A percentile compares a stretch with the other conserved stretches of the same genome.
phyloP scores from a whole-genome alignment of 2,329 filamentous ascomycete genomes.

The Aspergillus intermedius region DNA sequence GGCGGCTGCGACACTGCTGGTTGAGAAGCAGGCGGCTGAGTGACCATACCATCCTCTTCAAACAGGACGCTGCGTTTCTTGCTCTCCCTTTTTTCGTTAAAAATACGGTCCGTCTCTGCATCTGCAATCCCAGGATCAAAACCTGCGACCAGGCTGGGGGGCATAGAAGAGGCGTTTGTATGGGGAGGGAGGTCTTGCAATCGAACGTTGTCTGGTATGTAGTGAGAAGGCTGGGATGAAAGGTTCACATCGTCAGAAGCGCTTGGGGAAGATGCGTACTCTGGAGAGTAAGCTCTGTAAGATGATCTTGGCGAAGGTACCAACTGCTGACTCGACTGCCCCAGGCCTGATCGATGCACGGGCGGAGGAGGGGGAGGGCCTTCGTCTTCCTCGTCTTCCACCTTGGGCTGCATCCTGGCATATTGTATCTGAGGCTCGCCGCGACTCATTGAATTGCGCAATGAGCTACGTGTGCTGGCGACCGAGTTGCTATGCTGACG shows the following conservation, averaged over 20 bases:
- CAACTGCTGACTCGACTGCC: conserved; percentile 20
- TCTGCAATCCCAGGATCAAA: conserved; percentile 29
- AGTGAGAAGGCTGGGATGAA: conserved; percentile 18
- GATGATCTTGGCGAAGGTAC: conserved; percentile 16
- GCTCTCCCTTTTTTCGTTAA: conserved; percentile 21
- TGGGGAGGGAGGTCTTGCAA: conserved; percentile 20
- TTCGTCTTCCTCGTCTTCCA: conserved; percentile 41
- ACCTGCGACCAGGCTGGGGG: conserved; percentile 37
- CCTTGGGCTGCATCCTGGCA: conserved; percentile 42
- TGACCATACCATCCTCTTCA: conserved; percentile 21
- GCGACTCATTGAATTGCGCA: conserved; percentile 17
- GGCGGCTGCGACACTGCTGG: conserved; percentile 4
- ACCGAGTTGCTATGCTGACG: conserved; percentile 24
- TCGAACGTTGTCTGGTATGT: conserved; percentile 12
- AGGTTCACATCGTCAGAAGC: conserved; percentile 15
- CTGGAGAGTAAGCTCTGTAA: conserved; percentile 24
- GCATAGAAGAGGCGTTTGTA: conserved; percentile 26
- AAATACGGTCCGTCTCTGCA: conserved; percentile 22
- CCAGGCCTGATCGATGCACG: conserved; percentile 27
- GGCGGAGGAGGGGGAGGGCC: conserved; percentile 31
- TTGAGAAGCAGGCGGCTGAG: conserved; percentile 14
- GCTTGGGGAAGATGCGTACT: conserved; percentile 15
- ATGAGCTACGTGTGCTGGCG: conserved; percentile 12
- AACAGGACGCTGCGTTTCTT: conserved; percentile 21
- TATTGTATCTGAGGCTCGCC: conserved; percentile 32